These are phyloP conservation scores for Blastomyces parvus DNA, from an alignment of 2,329 filamentous ascomycete genomes.

Conservation along the genomic window DNA sequence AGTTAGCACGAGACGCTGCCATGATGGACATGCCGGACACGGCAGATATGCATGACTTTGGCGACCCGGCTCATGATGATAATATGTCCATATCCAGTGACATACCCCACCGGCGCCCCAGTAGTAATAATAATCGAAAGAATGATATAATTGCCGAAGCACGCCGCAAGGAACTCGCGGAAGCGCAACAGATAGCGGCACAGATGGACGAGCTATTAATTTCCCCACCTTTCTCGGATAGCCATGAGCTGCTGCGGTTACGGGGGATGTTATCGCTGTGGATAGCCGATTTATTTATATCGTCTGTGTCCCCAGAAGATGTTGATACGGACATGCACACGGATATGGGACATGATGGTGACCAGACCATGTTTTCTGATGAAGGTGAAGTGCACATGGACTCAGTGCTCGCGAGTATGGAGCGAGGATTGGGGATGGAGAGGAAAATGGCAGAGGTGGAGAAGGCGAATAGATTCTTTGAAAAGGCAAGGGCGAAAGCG, in stretches of 20 bases:
- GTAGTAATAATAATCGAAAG: conserved; percentile 27
- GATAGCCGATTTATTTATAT: conserved; percentile 55
- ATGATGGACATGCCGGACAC: conserved; percentile 21
- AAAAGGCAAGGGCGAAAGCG: conserved; percentile 8
- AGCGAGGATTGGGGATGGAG: conserved; percentile 6
- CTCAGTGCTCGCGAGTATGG: conserved; percentile 4
- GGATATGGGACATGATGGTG: conserved; percentile 6
- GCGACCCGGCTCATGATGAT: conserved; percentile 12
- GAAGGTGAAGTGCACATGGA: neutral
- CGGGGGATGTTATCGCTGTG: conserved; percentile 67
- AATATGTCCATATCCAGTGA: conserved; percentile 19
- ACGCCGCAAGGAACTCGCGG: conserved; percentile 44
- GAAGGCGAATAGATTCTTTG: conserved; percentile 9
- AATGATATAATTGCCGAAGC: conserved; percentile 28
- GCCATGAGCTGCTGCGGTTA: conserved; percentile 56
- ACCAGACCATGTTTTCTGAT: conserved; percentile 3
- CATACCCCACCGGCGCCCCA: conserved; percentile 14
- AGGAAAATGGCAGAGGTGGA: conserved; percentile 8
- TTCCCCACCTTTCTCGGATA: conserved; percentile 60
- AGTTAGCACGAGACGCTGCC: conserved; percentile 35
- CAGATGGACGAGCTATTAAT: conserved; percentile 63
- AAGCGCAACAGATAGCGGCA: conserved; percentile 54
- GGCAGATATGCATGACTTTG: conserved; percentile 25
- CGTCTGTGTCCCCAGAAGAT: conserved; percentile 23
- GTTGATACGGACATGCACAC: conserved; percentile 15